Conservation (phyloP, 2,329 filamentous ascomycete genomes). For the Pseudocercospora fuligena region DNA sequence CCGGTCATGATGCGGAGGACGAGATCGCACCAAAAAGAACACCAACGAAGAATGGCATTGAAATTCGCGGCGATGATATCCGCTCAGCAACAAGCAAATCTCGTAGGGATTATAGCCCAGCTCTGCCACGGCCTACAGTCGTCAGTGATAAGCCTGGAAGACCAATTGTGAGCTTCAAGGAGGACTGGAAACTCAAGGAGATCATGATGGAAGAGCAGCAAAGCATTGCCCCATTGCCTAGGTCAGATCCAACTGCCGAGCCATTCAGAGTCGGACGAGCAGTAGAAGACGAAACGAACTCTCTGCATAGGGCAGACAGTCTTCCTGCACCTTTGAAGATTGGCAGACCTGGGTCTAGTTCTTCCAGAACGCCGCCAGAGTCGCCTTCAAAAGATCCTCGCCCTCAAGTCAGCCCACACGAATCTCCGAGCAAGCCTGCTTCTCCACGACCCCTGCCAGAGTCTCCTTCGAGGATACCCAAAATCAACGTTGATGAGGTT, state of each 20-base stretch:
- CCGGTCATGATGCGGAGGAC: constrained; percentile 58
- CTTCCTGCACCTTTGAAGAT: constrained; percentile 6
- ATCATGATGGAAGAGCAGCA: constrained; percentile 68
- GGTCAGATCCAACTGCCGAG: constrained; percentile 5
- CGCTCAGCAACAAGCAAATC: constrained; percentile 87
- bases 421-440: constrained; percentile 2
- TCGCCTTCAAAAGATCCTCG: constrained; percentile 9
- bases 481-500: constrained; percentile 25
- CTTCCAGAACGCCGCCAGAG: neutral
- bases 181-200: constrained; percentile 76
- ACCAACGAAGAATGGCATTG: constrained; percentile 58
- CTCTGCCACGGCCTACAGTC: constrained; percentile 83
- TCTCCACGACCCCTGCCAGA: constrained; percentile 11
- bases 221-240: constrained; percentile 29
- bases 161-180: constrained; percentile 96
- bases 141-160: constrained; percentile 89
- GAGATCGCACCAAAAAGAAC: constrained; percentile 42
- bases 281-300: neutral
- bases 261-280: constrained; percentile 6
- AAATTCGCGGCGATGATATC: constrained; percentile 70
- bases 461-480: constrained; percentile 21
- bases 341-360: neutral
- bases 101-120: constrained; percentile 82
- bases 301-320: constrained; percentile 1
- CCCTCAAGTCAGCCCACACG: neutral